Conservation (phyloP, 768 basidiomycete species). For the Russula compacta region DNA sequence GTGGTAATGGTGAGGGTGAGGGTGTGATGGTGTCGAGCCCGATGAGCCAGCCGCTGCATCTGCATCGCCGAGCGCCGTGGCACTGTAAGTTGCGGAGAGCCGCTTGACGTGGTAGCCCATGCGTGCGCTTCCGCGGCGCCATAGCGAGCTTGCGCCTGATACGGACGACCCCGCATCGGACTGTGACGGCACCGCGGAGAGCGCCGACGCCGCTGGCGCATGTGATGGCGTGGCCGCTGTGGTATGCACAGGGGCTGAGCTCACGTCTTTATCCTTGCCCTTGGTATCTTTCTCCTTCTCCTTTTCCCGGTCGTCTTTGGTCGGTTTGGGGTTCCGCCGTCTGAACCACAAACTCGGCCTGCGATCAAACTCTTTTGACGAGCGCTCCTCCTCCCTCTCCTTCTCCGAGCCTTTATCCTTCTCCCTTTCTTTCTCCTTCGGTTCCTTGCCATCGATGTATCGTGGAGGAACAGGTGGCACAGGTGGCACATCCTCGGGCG, state of each 20-base stretch:
- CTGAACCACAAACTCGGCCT: conserved; percentile 45
- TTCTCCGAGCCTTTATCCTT: conserved; percentile 24
- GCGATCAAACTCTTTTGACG: conserved; percentile 30
- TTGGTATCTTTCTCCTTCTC: conserved; percentile 14
- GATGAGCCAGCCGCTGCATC: background rate
- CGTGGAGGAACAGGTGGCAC: conserved; percentile 26
- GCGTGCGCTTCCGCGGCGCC: conserved; percentile 15
- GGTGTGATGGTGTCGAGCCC: background rate
- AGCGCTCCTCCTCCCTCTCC: conserved; percentile 26
- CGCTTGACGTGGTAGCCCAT: conserved; percentile 7
- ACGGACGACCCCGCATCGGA: conserved; percentile 14
- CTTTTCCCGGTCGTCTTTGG: conserved; percentile 13
- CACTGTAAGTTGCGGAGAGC: conserved; percentile 3
- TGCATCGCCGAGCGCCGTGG: background rate
- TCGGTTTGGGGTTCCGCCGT: conserved; percentile 36
- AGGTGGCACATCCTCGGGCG: conserved; percentile 18
- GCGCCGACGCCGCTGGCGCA: conserved; percentile 3
- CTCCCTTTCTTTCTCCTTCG: conserved; percentile 25
- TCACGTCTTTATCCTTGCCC: conserved; percentile 4
- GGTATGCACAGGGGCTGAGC: background rate
- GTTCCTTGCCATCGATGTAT: conserved; percentile 22
- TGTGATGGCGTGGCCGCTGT: background rate
- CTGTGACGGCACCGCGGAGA: conserved; percentile 14
- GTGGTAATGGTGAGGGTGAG: background rate
- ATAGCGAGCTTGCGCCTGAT: conserved; percentile 8